phyloP scores from a whole-genome alignment of 116 monocot species.

The Cymodocea nodosa region DNA sequence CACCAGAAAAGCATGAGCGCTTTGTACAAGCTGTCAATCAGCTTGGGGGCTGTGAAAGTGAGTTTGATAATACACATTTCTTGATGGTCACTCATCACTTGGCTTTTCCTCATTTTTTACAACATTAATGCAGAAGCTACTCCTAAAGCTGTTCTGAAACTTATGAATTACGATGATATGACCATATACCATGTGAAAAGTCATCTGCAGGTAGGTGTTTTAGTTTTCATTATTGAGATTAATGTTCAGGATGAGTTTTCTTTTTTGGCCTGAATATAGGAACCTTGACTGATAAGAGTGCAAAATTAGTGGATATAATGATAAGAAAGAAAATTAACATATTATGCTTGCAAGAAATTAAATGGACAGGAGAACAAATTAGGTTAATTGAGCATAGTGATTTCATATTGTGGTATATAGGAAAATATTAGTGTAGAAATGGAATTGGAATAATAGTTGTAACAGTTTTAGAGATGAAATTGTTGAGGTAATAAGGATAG shows the following conservation, averaged over 20 bases:
- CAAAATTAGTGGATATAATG: too few relatives aligned
- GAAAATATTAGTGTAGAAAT: too few relatives aligned
- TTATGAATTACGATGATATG: conserved; percentile 83
- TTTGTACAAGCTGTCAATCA: conserved; percentile 67
- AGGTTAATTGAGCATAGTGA: too few relatives aligned
- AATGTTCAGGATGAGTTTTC: background rate
- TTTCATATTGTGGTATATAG: too few relatives aligned
- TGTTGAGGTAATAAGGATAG: too few relatives aligned
- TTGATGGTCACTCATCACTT: background rate
- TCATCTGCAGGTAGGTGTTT: conserved; percentile 72
- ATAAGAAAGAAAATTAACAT: too few relatives aligned
- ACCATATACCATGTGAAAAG: conserved; percentile 99
- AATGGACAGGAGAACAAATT: too few relatives aligned
- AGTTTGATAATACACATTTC: background rate
- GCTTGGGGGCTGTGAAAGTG: conserved; percentile 73
- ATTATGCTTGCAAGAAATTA: too few relatives aligned
- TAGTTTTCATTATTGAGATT: background rate
- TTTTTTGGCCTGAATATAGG: background rate
- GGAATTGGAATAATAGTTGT: too few relatives aligned
- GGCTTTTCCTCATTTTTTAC: background rate
- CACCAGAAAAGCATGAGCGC: conserved; percentile 61
- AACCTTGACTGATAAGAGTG: too few relatives aligned
- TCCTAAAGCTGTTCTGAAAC: conserved; percentile 93
- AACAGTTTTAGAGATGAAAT: too few relatives aligned
- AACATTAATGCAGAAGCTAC: conserved; percentile 57